Percentiles rank a stretch among this genome's conserved stretches.
Evolutionary conservation across 73 alveolate genomes (phyloP).

Genomic region (Paramecium sonneborni): DNA sequence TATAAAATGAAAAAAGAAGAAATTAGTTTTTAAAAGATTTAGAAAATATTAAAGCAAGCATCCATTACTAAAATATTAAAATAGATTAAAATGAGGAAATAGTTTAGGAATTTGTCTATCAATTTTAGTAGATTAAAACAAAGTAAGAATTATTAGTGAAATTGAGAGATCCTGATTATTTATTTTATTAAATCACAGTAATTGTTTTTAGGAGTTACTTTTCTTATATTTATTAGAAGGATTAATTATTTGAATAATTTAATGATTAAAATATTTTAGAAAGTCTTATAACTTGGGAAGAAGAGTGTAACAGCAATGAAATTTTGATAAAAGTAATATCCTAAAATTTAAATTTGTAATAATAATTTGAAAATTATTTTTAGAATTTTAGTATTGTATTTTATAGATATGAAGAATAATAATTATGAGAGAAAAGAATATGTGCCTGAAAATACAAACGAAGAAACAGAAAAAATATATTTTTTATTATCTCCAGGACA

Average conservation of each 20-base stretch:
- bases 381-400: background rate
- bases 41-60: background rate
- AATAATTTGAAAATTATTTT: background rate
- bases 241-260: background rate
- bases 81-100: background rate
- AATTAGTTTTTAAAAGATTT: background rate
- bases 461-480: background rate
- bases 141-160: background rate
- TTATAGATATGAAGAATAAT: background rate
- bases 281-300: background rate
- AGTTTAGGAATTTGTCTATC: background rate
- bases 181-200: background rate
- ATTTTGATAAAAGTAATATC: background rate
- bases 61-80: background rate
- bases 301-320: constrained; percentile 5
- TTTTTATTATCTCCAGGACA: background rate
- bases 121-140: background rate
- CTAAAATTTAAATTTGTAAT: background rate
- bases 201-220: background rate
- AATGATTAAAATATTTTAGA: background rate
- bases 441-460: background rate
- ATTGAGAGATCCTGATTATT: background rate
- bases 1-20: background rate
- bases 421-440: background rate
- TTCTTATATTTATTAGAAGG: background rate